These are phyloP conservation scores for Trichoderma arundinaceum DNA, from an alignment of 2,329 filamentous ascomycete species.

Conservation along the genomic window DNA sequence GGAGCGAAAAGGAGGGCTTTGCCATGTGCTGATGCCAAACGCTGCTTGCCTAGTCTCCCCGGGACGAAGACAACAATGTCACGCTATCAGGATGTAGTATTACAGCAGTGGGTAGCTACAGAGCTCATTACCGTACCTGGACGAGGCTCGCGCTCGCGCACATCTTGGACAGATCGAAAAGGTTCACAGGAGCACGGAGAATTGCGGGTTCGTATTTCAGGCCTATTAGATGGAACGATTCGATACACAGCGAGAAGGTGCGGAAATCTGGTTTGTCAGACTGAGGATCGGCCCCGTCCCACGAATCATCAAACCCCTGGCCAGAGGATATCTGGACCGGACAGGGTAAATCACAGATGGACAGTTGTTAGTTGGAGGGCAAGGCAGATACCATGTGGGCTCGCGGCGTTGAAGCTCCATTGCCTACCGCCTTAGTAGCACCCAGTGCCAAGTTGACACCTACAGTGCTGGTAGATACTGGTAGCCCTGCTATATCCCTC, in stretches of 20 bases:
- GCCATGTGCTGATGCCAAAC: too few species aligned
- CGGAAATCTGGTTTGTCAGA: constrained; percentile 11
- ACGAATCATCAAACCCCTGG: neutral
- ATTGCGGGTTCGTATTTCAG: constrained; percentile 17
- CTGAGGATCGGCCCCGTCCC: constrained; percentile 22
- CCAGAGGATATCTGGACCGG: neutral
- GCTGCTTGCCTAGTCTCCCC: too few species aligned
- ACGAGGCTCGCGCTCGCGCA: neutral
- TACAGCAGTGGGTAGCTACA: neutral
- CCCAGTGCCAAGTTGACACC: too few species aligned
- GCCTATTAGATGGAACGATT: neutral
- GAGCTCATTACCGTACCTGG: constrained; percentile 7
- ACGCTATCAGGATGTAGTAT: too few species aligned
- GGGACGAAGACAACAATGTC: too few species aligned
- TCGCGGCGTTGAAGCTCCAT: neutral
- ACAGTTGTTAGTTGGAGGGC: neutral
- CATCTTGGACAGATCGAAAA: constrained; percentile 13
- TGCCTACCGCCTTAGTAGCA: too few species aligned
- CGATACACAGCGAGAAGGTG: constrained; percentile 10
- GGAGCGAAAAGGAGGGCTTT: neutral
- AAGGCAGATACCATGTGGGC: constrained; percentile 25
- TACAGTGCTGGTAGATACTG: too few species aligned
- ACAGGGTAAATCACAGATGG: constrained; percentile 11
- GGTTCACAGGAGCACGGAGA: constrained; percentile 19
- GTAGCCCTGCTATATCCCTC: too few species aligned